These are phyloP conservation scores for Lithohypha guttulata DNA, from an alignment of 2,329 filamentous ascomycete genomes.

Conservation along the genomic window DNA sequence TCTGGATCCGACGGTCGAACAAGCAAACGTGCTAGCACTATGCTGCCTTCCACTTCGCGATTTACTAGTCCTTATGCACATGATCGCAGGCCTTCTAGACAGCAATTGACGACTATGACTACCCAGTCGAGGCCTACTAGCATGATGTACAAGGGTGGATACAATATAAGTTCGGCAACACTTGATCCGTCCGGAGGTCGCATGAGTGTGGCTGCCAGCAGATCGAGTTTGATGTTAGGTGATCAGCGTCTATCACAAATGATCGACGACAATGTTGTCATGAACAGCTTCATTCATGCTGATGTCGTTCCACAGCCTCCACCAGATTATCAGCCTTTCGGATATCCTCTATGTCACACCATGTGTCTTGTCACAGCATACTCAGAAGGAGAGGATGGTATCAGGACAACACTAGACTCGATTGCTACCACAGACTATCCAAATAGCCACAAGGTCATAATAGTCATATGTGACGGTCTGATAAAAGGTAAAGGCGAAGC, in stretches of 20 bases:
- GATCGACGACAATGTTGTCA: constrained; percentile 61
- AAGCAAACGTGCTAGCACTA: constrained; percentile 70
- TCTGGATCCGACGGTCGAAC: constrained; percentile 53
- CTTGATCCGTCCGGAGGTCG: constrained; percentile 36
- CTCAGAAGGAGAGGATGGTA: constrained; percentile 85
- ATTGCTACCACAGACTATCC: constrained; percentile 97
- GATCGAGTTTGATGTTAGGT: constrained; percentile 51
- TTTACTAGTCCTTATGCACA: constrained; percentile 84
- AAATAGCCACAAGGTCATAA: constrained; percentile 95
- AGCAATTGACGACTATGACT: constrained; percentile 70
- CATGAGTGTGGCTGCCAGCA: constrained; percentile 32
- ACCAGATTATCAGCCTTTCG: constrained; percentile 93
- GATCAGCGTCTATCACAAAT: constrained; percentile 44
- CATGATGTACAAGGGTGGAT: constrained; percentile 56
- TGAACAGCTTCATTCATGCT: constrained; percentile 92
- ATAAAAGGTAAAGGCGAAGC: constrained; percentile 92
- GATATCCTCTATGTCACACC: constrained; percentile 83
- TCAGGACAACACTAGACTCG: constrained; percentile 89
- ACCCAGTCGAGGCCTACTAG: constrained; percentile 70
- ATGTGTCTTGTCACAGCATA: constrained; percentile 95
- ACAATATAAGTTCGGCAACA: constrained; percentile 47
- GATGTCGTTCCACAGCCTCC: constrained; percentile 92
- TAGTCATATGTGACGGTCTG: constrained; percentile 93
- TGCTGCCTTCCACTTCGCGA: constrained; percentile 85
- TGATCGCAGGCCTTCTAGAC: constrained; percentile 49